A percentile compares a stretch with the other conserved stretches of the same genome.
These are phyloP conservation scores for Lentinula edodes DNA, from an alignment of 768 basidiomycete species.

Conservation along the genomic window DNA sequence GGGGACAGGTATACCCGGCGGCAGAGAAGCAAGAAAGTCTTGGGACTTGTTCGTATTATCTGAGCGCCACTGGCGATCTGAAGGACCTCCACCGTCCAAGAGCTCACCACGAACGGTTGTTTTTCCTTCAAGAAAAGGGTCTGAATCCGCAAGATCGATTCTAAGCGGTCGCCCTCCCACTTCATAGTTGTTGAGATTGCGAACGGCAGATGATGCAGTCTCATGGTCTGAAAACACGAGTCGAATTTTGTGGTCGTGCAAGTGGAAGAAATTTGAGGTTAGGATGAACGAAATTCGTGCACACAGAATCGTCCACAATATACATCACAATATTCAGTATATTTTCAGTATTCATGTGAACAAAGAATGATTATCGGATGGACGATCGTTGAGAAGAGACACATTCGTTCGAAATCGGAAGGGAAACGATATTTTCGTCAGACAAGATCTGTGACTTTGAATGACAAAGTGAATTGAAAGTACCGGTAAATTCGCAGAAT, in stretches of 20 bases:
- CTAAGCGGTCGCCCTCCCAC: constrained; percentile 90
- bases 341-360: constrained; percentile 3
- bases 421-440: neutral
- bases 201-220: constrained; percentile 90
- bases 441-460: neutral
- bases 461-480: constrained; percentile 33
- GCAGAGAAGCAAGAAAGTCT: constrained; percentile 61
- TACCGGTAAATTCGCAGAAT: constrained; percentile 90
- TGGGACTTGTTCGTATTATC: constrained; percentile 29
- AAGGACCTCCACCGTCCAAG: constrained; percentile 52
- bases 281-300: constrained; percentile 3
- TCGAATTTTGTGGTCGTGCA: neutral
- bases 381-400: neutral
- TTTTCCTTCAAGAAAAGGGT: constrained; percentile 88
- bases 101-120: constrained; percentile 83
- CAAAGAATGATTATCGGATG: neutral
- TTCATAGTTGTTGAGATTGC: constrained; percentile 90
- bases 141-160: constrained; percentile 92
- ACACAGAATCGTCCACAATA: constrained; percentile 1
- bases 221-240: constrained; percentile 70
- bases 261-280: neutral
- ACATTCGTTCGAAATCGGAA: neutral
- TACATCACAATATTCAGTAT: constrained; percentile 1
- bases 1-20: constrained; percentile 70
- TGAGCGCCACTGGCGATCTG: constrained; percentile 19